These are phyloP conservation scores for Lentinus brumalis DNA, from an alignment of 768 basidiomycete genomes.

Conservation along the genomic window DNA sequence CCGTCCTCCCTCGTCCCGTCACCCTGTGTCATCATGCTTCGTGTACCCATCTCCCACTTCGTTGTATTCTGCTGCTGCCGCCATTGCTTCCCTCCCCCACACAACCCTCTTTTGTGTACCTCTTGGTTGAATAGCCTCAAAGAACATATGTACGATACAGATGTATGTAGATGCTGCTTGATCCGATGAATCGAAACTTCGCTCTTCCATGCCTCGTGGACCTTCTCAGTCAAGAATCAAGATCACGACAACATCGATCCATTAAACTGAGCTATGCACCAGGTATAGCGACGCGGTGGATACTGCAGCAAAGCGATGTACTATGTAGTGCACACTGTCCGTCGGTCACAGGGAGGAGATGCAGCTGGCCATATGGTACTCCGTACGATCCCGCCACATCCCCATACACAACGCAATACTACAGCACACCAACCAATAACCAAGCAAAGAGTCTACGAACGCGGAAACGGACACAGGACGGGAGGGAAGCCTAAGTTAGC, in stretches of 20 bases:
- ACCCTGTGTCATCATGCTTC: neutral
- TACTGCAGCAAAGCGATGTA: neutral
- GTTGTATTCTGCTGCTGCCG: slow-evolving; percentile 4
- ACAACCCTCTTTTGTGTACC: too few species aligned
- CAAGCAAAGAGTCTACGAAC: neutral
- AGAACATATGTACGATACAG: neutral
- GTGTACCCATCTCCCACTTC: slow-evolving; percentile 6
- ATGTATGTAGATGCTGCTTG: neutral
- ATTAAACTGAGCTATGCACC: neutral
- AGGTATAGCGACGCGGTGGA: neutral
- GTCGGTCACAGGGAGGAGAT: neutral
- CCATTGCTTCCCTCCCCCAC: too few species aligned
- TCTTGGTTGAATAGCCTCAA: neutral
- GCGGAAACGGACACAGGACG: neutral
- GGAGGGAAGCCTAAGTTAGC: neutral
- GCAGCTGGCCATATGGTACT: neutral
- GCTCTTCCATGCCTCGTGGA: neutral
- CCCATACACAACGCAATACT: slow-evolving; percentile 3
- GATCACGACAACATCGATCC: neutral
- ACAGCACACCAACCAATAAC: neutral
- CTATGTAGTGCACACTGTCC: neutral
- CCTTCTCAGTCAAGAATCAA: too few species aligned
- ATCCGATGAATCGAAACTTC: neutral
- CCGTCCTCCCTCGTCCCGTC: too few species aligned
- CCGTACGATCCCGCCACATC: neutral